A percentile compares a stretch with the other conserved stretches of the same genome.
Conservation (phyloP, 202 grass and related monocot species). For the Alloteropsis angusta region DNA sequence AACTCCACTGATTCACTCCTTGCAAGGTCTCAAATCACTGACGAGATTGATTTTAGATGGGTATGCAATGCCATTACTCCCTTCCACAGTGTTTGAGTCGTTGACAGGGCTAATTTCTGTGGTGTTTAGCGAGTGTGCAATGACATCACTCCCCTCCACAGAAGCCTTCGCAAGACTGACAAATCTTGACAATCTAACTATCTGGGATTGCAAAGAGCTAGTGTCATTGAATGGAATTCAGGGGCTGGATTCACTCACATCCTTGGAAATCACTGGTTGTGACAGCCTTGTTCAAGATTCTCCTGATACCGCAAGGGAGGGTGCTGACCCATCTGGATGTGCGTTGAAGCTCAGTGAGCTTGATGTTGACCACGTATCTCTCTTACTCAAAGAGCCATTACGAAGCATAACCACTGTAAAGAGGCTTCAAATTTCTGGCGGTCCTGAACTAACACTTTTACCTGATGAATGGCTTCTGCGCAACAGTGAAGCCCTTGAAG, state of each 20-base stretch:
- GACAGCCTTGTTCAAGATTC: background rate
- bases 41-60: background rate
- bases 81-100: background rate
- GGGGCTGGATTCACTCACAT: background rate
- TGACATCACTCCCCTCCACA: background rate
- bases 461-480: slow-evolving; percentile 12
- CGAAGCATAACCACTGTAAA: background rate
- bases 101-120: background rate
- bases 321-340: background rate
- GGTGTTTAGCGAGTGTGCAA: background rate
- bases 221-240: slow-evolving; percentile 10
- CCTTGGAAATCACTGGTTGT: background rate
- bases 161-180: background rate
- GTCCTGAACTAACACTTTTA: background rate
- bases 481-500: background rate
- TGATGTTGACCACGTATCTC: slow-evolving; percentile 1
- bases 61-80: background rate
- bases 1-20: background rate
- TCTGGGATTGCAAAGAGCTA: slow-evolving; percentile 9
- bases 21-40: background rate
- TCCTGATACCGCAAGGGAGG: background rate
- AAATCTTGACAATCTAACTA: background rate
- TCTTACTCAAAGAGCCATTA: slow-evolving; percentile 22
- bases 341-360: background rate
- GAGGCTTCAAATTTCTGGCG: background rate